These are phyloP conservation scores for Alternaria gansuensis DNA, from an alignment of 2,329 filamentous ascomycete genomes.

Conservation along the genomic window DNA sequence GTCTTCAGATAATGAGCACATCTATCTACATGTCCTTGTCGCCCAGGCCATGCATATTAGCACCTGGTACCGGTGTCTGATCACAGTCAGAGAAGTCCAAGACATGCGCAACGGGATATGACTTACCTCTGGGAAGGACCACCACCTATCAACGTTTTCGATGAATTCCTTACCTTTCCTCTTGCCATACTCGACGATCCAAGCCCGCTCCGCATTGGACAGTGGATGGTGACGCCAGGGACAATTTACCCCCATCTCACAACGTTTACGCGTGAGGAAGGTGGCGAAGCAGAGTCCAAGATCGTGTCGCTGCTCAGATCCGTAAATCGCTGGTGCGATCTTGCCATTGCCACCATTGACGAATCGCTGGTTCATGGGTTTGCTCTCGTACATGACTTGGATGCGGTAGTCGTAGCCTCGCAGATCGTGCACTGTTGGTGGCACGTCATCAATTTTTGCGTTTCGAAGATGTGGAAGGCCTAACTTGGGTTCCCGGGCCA, in stretches of 20 bases:
- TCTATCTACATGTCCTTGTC: neutral
- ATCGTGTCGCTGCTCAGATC: slow-evolving; percentile 12
- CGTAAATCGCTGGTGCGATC: slow-evolving; percentile 11
- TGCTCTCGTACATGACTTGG: neutral
- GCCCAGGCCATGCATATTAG: slow-evolving; percentile 6
- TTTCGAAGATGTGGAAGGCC: neutral
- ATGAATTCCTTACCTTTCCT: slow-evolving; percentile 13
- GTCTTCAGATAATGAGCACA: accelerated
- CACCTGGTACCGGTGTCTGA: slow-evolving; percentile 18
- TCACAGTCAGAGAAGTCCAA: neutral
- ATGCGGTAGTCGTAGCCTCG: slow-evolving; percentile 14
- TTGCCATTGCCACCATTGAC: slow-evolving; percentile 20
- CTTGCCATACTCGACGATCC: slow-evolving; percentile 12
- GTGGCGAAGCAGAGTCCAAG: slow-evolving; percentile 25
- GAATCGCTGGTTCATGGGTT: slow-evolving; percentile 5
- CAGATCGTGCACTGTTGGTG: slow-evolving; percentile 17
- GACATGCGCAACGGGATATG: accelerated
- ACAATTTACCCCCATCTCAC: slow-evolving; percentile 22
- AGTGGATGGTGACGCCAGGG: slow-evolving; percentile 29
- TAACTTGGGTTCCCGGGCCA: neutral
- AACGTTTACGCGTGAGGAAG: slow-evolving; percentile 17
- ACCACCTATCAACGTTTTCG: slow-evolving; percentile 3
- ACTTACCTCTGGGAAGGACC: slow-evolving; percentile 8
- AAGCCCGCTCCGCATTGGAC: slow-evolving; percentile 12
- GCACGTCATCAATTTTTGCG: neutral